Base-by-base conservation (phyloP, 306 rosid species). In the Oemleria cerasiformis region DNA sequence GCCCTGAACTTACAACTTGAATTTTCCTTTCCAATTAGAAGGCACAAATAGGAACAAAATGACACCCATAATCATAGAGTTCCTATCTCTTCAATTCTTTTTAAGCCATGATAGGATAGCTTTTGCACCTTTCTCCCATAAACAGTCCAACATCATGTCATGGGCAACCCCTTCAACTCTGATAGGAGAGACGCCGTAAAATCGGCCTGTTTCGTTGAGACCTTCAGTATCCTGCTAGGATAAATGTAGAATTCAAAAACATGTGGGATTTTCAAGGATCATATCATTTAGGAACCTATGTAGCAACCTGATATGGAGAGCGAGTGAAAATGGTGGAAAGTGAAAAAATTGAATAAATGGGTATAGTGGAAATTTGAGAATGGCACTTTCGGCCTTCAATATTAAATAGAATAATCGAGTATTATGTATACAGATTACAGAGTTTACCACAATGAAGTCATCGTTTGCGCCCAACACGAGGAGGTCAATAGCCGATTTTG, bases 371-470 rank as follows among this genome's bases (percentile, higher is more conserved):
- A 5, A 57, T 9, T 57, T 21, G 9, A 57, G 62, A 57, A 25
- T 21, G 7, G 38, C 40, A 23, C 25, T 21, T 25, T 12, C 16
- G 1, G 12, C 12, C n/a, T 0, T 5, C 13, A 73, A n/a, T 34
- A 14, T 9, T 49, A 36, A 12, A 73, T 12, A 48, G n/a, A 72
- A 71, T 1, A 58, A 43, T 21, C 44, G 38, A 6, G 38, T 10
- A 1, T 19, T 62, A 17, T 39, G 48, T 3, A 20, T n/a, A 3
- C 2, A 59, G 9, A 49, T 6, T 49, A 61, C 7, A 48, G 13
- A 67, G 60, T 61, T 79, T 89, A 92, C 98, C 92, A 88, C 91
- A 34, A 92, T 92, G 86, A 92, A 89, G 76, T 92, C 98, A 72
- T 92, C 85, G 9, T 53, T 83, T 78, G 92, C 94, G 65, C 96